Evolutionary conservation across 208 protist genomes (phyloP), one percentile per base, ranked within the genome.

Genomic region (Crithidia thermophila): DNA sequence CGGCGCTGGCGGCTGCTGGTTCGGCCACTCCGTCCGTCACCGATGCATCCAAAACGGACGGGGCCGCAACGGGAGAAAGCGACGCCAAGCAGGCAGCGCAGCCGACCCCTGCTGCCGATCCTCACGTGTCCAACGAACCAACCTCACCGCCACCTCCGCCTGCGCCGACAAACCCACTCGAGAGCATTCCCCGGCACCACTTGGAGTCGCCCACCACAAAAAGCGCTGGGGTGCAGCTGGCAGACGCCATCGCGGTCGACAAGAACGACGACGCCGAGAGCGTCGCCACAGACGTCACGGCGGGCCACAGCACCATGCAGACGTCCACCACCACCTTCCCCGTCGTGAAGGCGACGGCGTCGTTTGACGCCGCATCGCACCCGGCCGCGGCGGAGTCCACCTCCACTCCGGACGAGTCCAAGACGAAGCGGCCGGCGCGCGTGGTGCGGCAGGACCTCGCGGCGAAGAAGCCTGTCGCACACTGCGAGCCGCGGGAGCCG

Each of bases 401-500:
- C 25, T 49, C 39, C 28, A n/a, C 23, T 7, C n/a, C 27, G 1
- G 16, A 10, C 4, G 39, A 21, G 3, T 4, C 27, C 9, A 61
- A 61, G 36, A 25, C 27, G 40, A 46, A 61, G 36, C 55, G 27
- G 1, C 36, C 39, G 14, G 55, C 55, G 0, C 55, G 55, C 5
- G 39, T 61, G 16, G 55, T 49, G 36, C 20, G 18, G n/a, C 55
- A 49, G 55, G 55, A 49, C 28, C 13, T 49, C 4, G 30, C 55
- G 1, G 18, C 14, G n/a, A 61, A 61, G 16, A 61, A 49, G 27
- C 36, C 39, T 21, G 40, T 27, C 50, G 31, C 31, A 40, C 50
- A 9, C 8, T 28, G 14, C 45, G 3, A 30, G 16, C n/a, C n/a
- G n/a, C n/a, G n/a, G n/a, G n/a, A n/a, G n/a, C n/a, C n/a, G n/a